Evolutionary conservation across 768 basidiomycete genomes (phyloP).

Genomic region (Chalciporus sphaerocephalus): DNA sequence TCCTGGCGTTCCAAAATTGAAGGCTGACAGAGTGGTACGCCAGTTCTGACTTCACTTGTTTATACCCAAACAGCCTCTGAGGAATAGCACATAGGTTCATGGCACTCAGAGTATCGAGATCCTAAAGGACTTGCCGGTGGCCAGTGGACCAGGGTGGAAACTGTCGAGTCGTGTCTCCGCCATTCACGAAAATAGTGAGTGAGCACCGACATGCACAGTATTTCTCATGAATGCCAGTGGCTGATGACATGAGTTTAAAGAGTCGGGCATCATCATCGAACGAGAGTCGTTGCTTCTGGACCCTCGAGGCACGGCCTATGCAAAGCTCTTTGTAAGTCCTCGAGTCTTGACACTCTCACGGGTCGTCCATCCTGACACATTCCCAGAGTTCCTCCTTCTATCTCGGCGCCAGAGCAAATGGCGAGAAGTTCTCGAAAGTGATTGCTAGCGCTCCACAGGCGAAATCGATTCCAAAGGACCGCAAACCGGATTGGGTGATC

Average conservation of each 20-base stretch:
- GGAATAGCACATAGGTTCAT: slow-evolving; percentile 52
- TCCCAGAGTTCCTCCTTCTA: slow-evolving; percentile 53
- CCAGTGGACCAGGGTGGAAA: slow-evolving; percentile 78
- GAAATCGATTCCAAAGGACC: slow-evolving; percentile 57
- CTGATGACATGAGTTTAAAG: slow-evolving; percentile 32
- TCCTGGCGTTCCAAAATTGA: slow-evolving; percentile 66
- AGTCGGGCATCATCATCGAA: slow-evolving; percentile 71
- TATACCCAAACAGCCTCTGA: background rate
- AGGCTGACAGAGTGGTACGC: slow-evolving; percentile 66
- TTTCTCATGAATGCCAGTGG: background rate
- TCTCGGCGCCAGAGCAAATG: slow-evolving; percentile 62
- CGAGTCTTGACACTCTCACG: no score
- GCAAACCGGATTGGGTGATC: slow-evolving; percentile 56
- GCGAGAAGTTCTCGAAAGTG: slow-evolving; percentile 56
- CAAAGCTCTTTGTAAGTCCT: slow-evolving; percentile 62
- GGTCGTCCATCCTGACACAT: background rate
- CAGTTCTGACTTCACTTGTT: background rate
- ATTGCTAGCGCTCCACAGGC: slow-evolving; percentile 59
- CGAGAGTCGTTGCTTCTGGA: slow-evolving; percentile 60
- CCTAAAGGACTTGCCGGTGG: slow-evolving; percentile 69
- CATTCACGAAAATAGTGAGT: slow-evolving; percentile 78
- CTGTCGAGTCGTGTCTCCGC: slow-evolving; percentile 61
- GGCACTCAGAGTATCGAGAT: slow-evolving; percentile 77
- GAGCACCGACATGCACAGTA: no score
- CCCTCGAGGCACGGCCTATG: slow-evolving; percentile 53